Evolutionary conservation across 768 basidiomycete species (phyloP), one percentile per base, ranked within the genome.

Genomic region (Lactarius akahatsu): DNA sequence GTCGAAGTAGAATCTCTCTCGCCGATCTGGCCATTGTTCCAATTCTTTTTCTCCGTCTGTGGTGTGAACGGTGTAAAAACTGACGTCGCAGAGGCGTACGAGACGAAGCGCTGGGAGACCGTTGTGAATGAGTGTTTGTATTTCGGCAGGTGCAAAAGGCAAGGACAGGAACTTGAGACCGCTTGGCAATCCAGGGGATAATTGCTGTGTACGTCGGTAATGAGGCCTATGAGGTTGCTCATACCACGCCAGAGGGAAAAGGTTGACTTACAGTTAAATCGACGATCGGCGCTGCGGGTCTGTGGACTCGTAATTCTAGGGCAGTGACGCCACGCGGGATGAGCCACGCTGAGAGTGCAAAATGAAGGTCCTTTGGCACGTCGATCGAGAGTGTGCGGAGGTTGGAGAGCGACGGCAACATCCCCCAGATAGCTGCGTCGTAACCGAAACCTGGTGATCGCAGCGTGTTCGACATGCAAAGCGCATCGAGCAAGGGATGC

Each of bases 381-480:
- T 84, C 84, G 62, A 89, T 87, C 60, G 78, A 81, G 63, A 91
- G 73, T 45, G 79, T 81, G n/a, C 76, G 80, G 59, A 91, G 73
- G 15, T 78, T 78, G 20, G 76, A 74, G 30, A 91, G 74, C 6
- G 81, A 81, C 0, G 88, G 88, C 11, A 91, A 77, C 9, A 90
- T 85, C 11, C 89, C 88, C 89, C 88, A 90, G 8, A 85, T 79
- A 1, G 85, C 82, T 0, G 89, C 86, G 68, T 89, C 86, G 69
- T 87, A 90, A 32, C 89, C 89, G 11, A 86, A 67, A 78, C 78
- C 69, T 84, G 82, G 59, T 80, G 56, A 65, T 30, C 71, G 71
- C 18, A 73, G 72, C 7, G 73, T 72, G 4, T 80, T 80, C 13
- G 82, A 78, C 0, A 90, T 78, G 54, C 80, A 77, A 30, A 90